Evolutionary conservation across 2,329 filamentous ascomycete species (phyloP), one percentile per base, ranked within the genome.

Genomic region (Penicillium sp.): DNA sequence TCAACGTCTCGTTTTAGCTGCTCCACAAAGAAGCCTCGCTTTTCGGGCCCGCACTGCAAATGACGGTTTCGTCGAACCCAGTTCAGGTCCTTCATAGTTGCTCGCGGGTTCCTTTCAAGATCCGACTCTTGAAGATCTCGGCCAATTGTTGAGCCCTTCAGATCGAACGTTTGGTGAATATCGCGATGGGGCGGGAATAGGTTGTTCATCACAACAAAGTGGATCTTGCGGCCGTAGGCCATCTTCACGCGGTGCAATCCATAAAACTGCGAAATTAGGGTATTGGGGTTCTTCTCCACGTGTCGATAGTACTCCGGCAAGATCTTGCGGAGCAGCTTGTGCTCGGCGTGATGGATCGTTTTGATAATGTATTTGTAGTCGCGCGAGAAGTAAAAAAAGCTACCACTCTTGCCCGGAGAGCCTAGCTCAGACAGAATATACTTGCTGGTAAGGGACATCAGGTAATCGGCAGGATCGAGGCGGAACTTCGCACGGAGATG

Each of bases 351-450:
- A 72, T 99, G 94, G 64, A 99, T 97, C 19, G 94, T 99, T 78
- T 99, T 99, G 84, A 99, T 99, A 77, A 99, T 99, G 77, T 99
- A 99, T 77, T 97, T 97, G 83, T 99, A 99, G 77, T 99, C 94
- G 67, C 94, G 85, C 44, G 94, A 97, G 77, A 97, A 99, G 81
- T 99, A 99, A 79, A 99, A 99, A 79, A 99, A 99, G 75, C 92
- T 97, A 62, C 94, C 94, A 73, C 92, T 97, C 80, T 99, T 99
- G 56, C 94, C 94, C 1, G 94, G 94, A 3, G 94, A 97, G 31
- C 94, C 94, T 54, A 99, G 83, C 75, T 99, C 94, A 5, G 94
- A 97, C 61, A 99, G 83, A 51, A 99, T 97, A 75, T 99, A 99
- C 77, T 99, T 99, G 75, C 92, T 94, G 13, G 94, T 97, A 68